Percentiles rank a stretch among this genome's conserved stretches.
Evolutionary conservation across 2,329 filamentous ascomycete genomes (phyloP).

Genomic region (Ophiocordyceps polyrhachis-furcata): DNA sequence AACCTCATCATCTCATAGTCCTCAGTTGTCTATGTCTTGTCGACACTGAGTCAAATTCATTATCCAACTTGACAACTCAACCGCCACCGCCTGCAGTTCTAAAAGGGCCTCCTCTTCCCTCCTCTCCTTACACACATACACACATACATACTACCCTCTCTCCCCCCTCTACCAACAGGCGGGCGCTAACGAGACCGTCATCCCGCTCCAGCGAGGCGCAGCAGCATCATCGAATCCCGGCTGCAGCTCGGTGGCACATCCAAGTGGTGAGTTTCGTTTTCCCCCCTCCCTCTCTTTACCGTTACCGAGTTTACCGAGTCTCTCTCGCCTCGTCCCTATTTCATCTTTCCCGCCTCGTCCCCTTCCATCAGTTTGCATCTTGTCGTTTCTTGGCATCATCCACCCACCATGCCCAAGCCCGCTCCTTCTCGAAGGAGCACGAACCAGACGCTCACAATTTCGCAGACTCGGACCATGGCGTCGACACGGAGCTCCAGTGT

Average conservation of each 20-base stretch:
- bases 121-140: background rate
- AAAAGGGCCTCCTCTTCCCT: background rate
- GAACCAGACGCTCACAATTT: background rate
- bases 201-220: background rate
- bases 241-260: background rate
- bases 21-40: background rate
- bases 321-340: background rate
- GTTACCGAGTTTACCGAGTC: too few relatives aligned
- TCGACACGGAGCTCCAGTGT: too few relatives aligned
- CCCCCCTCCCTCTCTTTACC: background rate
- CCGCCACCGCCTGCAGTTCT: background rate
- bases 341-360: background rate
- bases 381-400: background rate
- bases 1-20: background rate
- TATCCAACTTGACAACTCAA: background rate
- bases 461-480: too few relatives aligned
- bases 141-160: background rate
- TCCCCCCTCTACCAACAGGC: background rate
- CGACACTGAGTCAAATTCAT: background rate
- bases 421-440: background rate
- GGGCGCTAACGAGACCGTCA: background rate
- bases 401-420: constrained; percentile 1
- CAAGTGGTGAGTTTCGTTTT: background rate
- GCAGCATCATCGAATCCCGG: background rate
- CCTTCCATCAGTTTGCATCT: background rate